A percentile compares a stretch with the other conserved stretches of the same genome.
phyloP scores from a whole-genome alignment of 2,329 filamentous ascomycete genomes.

The Macrophomina pseudophaseolina region DNA sequence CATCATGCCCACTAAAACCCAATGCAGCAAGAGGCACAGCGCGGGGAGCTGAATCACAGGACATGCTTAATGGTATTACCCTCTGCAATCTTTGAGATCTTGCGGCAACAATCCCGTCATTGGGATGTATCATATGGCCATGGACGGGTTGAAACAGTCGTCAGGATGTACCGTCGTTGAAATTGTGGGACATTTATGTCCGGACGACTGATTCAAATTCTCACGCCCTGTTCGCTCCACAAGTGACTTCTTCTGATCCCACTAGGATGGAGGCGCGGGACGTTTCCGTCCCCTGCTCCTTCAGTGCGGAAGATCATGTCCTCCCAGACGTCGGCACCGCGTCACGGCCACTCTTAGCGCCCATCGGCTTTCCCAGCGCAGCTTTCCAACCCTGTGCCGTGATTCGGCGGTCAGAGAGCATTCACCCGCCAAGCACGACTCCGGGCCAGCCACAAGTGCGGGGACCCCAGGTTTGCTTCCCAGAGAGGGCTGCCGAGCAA shows the following conservation, averaged over 20 bases:
- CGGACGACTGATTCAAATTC: no score
- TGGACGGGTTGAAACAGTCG: no score
- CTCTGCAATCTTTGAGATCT: no score
- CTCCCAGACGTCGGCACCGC: neutral
- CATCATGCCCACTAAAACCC: neutral
- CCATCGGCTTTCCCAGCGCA: neutral
- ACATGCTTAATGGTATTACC: no score
- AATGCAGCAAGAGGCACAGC: neutral
- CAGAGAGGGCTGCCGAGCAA: neutral
- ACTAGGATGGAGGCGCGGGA: neutral
- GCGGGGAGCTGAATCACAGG: neutral
- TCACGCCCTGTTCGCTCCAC: no score
- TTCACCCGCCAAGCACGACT: neutral
- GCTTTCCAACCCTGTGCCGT: neutral
- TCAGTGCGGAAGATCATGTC: neutral
- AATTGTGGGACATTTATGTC: no score
- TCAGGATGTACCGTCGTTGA: no score
- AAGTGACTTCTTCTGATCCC: no score
- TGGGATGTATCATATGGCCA: no score
- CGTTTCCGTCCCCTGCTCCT: slow-evolving; percentile 4
- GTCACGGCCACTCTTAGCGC: neutral
- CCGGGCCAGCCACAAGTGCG: slow-evolving; percentile 11
- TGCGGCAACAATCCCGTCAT: no score
- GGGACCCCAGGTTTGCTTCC: slow-evolving; percentile 14
- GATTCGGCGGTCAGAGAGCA: neutral